phyloP scores from a whole-genome alignment of 2,329 filamentous ascomycete genomes.

The Colletotrichum echinochloae region DNA sequence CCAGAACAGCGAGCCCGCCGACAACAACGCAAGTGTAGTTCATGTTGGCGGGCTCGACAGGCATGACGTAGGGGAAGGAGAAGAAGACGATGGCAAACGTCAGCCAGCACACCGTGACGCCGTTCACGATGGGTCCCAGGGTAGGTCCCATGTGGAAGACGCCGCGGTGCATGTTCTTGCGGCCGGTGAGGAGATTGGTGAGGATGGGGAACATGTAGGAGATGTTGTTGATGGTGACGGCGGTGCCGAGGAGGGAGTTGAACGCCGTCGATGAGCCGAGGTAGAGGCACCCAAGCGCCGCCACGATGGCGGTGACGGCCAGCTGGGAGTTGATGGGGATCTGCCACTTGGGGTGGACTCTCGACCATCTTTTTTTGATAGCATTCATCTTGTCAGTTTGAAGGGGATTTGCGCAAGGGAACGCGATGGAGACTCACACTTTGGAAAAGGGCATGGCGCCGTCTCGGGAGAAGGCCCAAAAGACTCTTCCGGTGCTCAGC shows the following conservation, averaged over 20 bases:
- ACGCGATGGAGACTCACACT: slow-evolving; percentile 39
- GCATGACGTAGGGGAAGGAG: slow-evolving; percentile 57
- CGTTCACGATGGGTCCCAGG: slow-evolving; percentile 51
- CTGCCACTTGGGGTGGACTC: slow-evolving; percentile 50
- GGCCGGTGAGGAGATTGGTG: slow-evolving; percentile 56
- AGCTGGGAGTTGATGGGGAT: slow-evolving; percentile 55
- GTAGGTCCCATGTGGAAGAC: slow-evolving; percentile 52
- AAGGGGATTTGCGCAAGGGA: slow-evolving; percentile 16
- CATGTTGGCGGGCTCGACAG: slow-evolving; percentile 56
- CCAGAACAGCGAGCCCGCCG: slow-evolving; percentile 51
- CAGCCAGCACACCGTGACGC: slow-evolving; percentile 52
- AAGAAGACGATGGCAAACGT: slow-evolving; percentile 58
- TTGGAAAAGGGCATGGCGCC: slow-evolving; percentile 54
- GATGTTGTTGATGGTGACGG: slow-evolving; percentile 58
- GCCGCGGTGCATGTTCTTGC: slow-evolving; percentile 54
- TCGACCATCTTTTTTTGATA: slow-evolving; percentile 48
- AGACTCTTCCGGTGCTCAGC: slow-evolving; percentile 49
- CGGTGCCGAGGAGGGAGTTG: slow-evolving; percentile 55
- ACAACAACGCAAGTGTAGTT: slow-evolving; percentile 63
- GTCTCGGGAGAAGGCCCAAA: slow-evolving; percentile 60
- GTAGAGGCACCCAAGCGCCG: slow-evolving; percentile 56
- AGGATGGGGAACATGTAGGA: slow-evolving; percentile 60
- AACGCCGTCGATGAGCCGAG: slow-evolving; percentile 58
- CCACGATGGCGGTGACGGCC: slow-evolving; percentile 50
- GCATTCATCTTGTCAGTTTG: neutral